A percentile compares a stretch with the other conserved stretches of the same genome.
These are phyloP conservation scores for Fusarium burgessii DNA, from an alignment of 2,329 filamentous ascomycete genomes.

Conservation along the genomic window DNA sequence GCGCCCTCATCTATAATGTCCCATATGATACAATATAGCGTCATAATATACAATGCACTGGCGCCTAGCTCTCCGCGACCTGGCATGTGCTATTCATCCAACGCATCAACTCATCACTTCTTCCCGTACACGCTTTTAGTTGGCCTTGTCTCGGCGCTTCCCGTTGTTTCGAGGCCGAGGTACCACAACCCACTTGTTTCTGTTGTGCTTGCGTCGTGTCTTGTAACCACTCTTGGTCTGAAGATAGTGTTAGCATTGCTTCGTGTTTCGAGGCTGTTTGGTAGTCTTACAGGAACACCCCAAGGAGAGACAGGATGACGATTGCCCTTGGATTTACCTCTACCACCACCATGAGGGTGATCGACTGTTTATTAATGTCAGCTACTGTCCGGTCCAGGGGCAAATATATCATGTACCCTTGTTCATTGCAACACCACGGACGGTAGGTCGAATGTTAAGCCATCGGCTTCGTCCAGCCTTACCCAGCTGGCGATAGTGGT, in stretches of 20 bases:
- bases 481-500: conserved; percentile 90
- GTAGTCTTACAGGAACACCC: conserved; percentile 85
- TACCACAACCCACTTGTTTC: conserved; percentile 91
- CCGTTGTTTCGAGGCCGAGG: conserved; percentile 89
- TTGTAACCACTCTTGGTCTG: conserved; percentile 89
- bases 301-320: conserved; percentile 94
- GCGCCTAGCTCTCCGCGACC: conserved; percentile 26
- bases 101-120: conserved; percentile 21
- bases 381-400: neutral
- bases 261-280: neutral
- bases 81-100: conserved; percentile 28
- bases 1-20: conserved; percentile 46
- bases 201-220: conserved; percentile 87
- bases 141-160: conserved; percentile 79
- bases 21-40: conserved; percentile 52
- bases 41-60: conserved; percentile 49
- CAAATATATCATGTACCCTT: conserved; percentile 71
- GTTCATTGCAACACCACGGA: conserved; percentile 99
- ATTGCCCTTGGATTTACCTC: conserved; percentile 99
- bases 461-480: conserved; percentile 95
- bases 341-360: conserved; percentile 98
- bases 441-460: conserved; percentile 94
- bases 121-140: conserved; percentile 47
- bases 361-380: conserved; percentile 69
- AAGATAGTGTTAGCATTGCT: conserved; percentile 23